Base-by-base conservation (phyloP, 768 basidiomycete species). In the Tylopilus rubrobrunneus region DNA sequence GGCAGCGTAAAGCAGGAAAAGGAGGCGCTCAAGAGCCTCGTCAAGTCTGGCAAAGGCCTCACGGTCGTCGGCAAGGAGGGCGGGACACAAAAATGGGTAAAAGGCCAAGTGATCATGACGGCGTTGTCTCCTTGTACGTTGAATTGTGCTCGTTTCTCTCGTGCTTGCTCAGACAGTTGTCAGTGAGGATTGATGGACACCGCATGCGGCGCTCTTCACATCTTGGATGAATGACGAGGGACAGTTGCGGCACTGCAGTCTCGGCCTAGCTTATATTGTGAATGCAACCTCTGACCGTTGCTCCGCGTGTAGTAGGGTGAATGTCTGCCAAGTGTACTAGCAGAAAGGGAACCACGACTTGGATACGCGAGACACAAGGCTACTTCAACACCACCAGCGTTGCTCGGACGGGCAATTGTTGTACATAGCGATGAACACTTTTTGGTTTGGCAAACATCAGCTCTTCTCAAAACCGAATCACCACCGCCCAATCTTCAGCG, bases 41-140 rank as follows among this genome's bases (percentile, higher is more conserved):
- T 97, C 28, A 94, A 91, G 66, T 81, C 77, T 29, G 90, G 92
- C 1, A 88, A 83, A 65, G 92, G 93, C 0, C 87, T 94, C 39
- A 94, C 92, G 0, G 85, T 95, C 17, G 80, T 95, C 40, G 93
- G 92, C 23, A 95, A 93, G 70, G 73, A 71, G 59, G 73, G 67
- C 25, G 66, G 67, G 46, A 71, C 67, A 56, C 72, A 70, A 57
- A 75, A 34, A 49, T 2, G 31, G 50, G 39, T 3, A 57, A 41
- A 34, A 67, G 48, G 67, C 65, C 51, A 75, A 73, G 56, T 56
- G 48, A 56, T 39, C n/a, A 15, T 7, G 34, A 9, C 17, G 36
- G 17, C 9, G 3, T 36, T 44, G 34, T 42, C 14, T 39, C n/a
- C n/a, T n/a, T 40, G 62, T 62, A 19, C 17, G 59, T 61, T 4